Evolutionary conservation across 805 yeast species (phyloP).

Genomic region (Hagleromyces aurorensis): DNA sequence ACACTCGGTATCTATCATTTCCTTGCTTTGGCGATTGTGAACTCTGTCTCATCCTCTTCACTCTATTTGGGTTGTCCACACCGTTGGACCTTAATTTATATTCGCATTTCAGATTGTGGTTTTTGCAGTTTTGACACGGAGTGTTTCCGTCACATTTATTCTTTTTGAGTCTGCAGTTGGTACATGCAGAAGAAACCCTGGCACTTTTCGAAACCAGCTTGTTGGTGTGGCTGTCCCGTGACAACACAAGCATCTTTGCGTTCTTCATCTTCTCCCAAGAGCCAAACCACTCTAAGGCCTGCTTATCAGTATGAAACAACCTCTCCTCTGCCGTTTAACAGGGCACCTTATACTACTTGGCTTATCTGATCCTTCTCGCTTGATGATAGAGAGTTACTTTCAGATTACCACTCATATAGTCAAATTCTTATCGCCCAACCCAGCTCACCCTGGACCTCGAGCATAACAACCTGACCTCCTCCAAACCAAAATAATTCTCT

Average conservation of each 20-base stretch:
- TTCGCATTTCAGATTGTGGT: constrained; percentile 5
- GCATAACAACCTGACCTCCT: no score
- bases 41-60: constrained; percentile 2
- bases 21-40: no score
- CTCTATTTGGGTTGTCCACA: not conserved
- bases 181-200: constrained; percentile 70
- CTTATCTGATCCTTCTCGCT: no score
- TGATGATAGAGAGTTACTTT: no score
- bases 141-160: constrained; percentile 74
- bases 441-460: no score
- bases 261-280: constrained; percentile 5
- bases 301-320: no score
- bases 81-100: constrained; percentile 5
- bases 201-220: constrained; percentile 39
- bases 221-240: constrained; percentile 20
- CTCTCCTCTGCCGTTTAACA: no score
- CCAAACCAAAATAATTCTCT: no score
- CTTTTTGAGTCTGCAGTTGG: constrained; percentile 65
- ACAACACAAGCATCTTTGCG: constrained; percentile 21
- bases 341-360: no score
- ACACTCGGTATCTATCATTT: constrained; percentile 3
- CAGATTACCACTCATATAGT: no score
- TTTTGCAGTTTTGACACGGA: constrained; percentile 53
- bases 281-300: no score
- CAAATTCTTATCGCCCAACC: no score